Percentiles rank a stretch among this genome's conserved stretches.
phyloP scores from a whole-genome alignment of 1,284 basidiomycete species.

The Athelia sp. region DNA sequence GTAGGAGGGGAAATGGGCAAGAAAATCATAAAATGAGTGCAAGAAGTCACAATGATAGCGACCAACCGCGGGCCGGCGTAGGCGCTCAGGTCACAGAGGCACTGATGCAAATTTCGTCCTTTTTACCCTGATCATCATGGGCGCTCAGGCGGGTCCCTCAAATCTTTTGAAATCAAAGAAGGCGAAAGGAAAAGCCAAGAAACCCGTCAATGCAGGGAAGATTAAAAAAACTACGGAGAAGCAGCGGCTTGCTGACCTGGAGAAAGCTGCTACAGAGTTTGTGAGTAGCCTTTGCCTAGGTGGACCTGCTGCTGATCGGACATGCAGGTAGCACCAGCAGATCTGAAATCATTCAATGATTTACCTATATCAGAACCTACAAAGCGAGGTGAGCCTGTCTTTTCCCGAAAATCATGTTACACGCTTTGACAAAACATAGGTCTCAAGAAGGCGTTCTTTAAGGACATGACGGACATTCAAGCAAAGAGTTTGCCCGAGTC shows the following conservation, averaged over 20 bases:
- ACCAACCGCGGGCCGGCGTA: no score
- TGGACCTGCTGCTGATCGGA: slow-evolving; percentile 8
- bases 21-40: no score
- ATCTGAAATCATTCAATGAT: slow-evolving; percentile 52
- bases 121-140: not conserved
- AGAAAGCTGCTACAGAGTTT: slow-evolving; percentile 48
- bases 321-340: slow-evolving; percentile 41
- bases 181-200: slow-evolving; percentile 10
- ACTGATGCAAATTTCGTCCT: not conserved
- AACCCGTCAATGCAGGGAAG: slow-evolving; percentile 23
- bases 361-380: slow-evolving; percentile 68
- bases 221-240: slow-evolving; percentile 45
- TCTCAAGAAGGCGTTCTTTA: slow-evolving; percentile 81
- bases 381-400: slow-evolving; percentile 50
- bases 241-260: slow-evolving; percentile 49
- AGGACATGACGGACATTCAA: slow-evolving; percentile 85
- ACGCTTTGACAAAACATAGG: slow-evolving; percentile 36
- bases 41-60: no score
- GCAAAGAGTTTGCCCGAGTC: slow-evolving; percentile 54
- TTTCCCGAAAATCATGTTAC: not conserved
- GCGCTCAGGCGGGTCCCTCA: slow-evolving; percentile 12
- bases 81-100: no score
- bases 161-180: slow-evolving; percentile 18
- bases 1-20: no score
- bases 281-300: slow-evolving; percentile 35